Percentiles rank a stretch among this genome's conserved stretches.
Evolutionary conservation across 176 grass and related monocot genomes (phyloP).

Genomic region (Cymbopogon citratus): DNA sequence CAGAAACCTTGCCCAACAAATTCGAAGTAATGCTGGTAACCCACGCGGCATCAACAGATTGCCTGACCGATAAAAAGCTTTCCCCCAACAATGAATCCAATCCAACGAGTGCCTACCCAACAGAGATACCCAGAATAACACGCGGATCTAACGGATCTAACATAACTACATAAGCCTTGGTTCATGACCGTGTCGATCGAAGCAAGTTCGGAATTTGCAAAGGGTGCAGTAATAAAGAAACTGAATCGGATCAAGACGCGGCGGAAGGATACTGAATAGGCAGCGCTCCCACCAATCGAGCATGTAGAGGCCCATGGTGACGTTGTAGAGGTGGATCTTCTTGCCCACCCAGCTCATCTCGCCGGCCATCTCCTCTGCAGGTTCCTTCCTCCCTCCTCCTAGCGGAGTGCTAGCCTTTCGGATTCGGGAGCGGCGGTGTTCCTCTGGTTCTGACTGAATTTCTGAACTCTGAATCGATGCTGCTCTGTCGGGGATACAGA

Average conservation of each 20-base stretch:
- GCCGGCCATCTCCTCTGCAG: neutral
- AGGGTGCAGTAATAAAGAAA: neutral
- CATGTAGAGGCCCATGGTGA: conserved; percentile 63
- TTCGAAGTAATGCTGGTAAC: neutral
- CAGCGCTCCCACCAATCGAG: conserved; percentile 62
- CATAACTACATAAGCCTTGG: neutral
- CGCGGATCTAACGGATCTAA: neutral
- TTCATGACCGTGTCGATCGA: neutral
- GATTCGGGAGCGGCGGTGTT: neutral
- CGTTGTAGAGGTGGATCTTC: conserved; percentile 63
- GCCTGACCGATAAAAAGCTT: neutral
- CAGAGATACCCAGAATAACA: neutral
- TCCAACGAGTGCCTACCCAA: neutral
- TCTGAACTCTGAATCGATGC: neutral
- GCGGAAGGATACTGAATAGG: conserved; percentile 53
- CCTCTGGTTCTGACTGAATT: neutral
- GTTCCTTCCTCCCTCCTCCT: neutral
- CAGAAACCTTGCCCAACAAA: neutral
- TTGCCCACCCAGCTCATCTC: conserved; percentile 46
- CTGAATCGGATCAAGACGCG: neutral
- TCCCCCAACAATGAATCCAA: neutral
- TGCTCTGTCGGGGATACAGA: neutral
- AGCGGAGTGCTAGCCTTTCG: neutral
- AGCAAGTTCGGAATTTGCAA: neutral
- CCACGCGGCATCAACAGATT: neutral